Base-by-base conservation (phyloP, 768 basidiomycete species). In the Calocybe indica region DNA sequence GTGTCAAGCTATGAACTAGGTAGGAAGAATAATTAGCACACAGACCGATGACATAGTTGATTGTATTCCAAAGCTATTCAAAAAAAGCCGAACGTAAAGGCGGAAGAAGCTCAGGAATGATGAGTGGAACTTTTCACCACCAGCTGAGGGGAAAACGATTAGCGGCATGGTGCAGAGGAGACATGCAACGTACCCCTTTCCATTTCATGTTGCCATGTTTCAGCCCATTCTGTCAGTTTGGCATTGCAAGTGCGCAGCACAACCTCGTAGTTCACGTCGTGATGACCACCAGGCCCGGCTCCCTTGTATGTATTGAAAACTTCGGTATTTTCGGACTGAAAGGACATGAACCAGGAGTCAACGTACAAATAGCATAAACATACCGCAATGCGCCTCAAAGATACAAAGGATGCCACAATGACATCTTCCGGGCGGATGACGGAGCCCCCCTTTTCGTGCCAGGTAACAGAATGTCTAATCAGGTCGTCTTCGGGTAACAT, bases 401-500 rank as follows among this genome's bases (percentile, higher is more conserved):
- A 77, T 22, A 88, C 82, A 57, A 89, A 85, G 34, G 88, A 82
- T 28, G 83, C 76, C 28, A 91, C 75, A 52, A 92, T 76, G 41
- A 89, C 88, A 58, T 92, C 89, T 64, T 91, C 88, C 7, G 85
- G 85, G 40, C 88, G 82, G 36, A 68, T 62, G 32, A 74, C 64
- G 28, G 68, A 62, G 44, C 74, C 75, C 40, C 76, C 75, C 35
- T 73, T 72, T 59, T 80, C 75, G 60, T 90, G 88, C 89, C 90
- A 92, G 15, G 71, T 74, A 34, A 62, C 66, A 4, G 85, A 76
- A 56, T 85, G 74, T 50, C 83, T 75, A 50, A 91, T 77, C 49
- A 90, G 73, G 46, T 90, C 87, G 58, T 88, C 86, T 69, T 91
- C 89, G 7, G 85, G 87, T 13, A 92, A 74, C 90, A 92, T 92